phyloP scores from a whole-genome alignment of 2,329 filamentous ascomycete species.

The Colletotrichum caudatum region DNA sequence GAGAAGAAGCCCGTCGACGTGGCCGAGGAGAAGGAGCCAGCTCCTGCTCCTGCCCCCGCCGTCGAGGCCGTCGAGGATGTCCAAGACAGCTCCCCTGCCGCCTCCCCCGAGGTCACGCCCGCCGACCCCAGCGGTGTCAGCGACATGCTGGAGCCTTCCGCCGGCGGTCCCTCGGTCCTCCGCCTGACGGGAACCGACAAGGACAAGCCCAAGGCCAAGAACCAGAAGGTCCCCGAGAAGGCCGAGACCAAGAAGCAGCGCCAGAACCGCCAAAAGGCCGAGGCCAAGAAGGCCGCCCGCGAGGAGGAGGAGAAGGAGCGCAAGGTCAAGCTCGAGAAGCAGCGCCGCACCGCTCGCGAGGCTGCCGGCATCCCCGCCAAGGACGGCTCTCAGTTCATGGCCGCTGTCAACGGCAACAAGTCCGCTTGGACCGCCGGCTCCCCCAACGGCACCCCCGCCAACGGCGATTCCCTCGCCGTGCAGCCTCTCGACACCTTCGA shows the following conservation, averaged over 20 bases:
- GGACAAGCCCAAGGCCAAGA: conserved; percentile 73
- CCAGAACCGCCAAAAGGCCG: conserved; percentile 90
- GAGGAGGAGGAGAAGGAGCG: conserved; percentile 85
- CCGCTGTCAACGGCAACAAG: conserved; percentile 55
- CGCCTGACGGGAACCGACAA: conserved; percentile 78
- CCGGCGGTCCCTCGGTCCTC: conserved; percentile 78
- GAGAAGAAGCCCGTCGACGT: conserved; percentile 62
- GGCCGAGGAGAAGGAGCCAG: conserved; percentile 70
- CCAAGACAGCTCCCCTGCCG: conserved; percentile 79
- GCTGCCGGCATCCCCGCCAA: conserved; percentile 86
- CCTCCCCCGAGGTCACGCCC: conserved; percentile 72
- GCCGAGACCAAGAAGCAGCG: conserved; percentile 94
- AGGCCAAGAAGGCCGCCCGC: conserved; percentile 79
- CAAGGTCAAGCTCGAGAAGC: conserved; percentile 81
- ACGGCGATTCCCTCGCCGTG: conserved; percentile 49
- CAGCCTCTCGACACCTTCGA: conserved; percentile 72
- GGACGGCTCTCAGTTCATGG: conserved; percentile 76
- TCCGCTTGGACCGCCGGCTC: conserved; percentile 59
- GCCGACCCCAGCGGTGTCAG: conserved; percentile 77
- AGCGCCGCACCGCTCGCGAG: conserved; percentile 83
- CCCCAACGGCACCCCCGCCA: conserved; percentile 50
- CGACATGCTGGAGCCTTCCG: conserved; percentile 88
- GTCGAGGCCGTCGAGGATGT: conserved; percentile 79
- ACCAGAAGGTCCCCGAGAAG: conserved; percentile 72
- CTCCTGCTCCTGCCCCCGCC: conserved; percentile 67